These are phyloP conservation scores for Fraxinus paxiana DNA, from an alignment of 305 asterid species.

Conservation along the genomic window DNA sequence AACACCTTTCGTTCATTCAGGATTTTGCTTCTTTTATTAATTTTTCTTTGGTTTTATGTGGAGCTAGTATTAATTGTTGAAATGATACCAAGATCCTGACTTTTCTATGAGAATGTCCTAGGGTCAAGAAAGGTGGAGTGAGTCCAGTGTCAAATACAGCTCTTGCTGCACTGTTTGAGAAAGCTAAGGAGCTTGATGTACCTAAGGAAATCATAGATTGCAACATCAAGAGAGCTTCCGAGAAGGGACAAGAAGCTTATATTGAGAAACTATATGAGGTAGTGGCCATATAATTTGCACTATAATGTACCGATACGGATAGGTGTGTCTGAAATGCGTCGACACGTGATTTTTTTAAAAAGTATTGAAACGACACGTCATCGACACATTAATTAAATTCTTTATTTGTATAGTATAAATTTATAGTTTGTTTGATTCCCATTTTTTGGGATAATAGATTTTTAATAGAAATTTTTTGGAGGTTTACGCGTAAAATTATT, in stretches of 20 bases:
- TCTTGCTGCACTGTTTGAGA: slow-evolving; percentile 72
- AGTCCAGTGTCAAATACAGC: slow-evolving; percentile 71
- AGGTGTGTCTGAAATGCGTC: neutral
- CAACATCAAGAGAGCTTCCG: slow-evolving; percentile 80
- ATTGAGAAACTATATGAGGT: slow-evolving; percentile 87
- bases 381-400: neutral
- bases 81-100: neutral
- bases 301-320: neutral
- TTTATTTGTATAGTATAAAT: neutral
- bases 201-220: slow-evolving; percentile 82
- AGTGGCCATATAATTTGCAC: neutral
- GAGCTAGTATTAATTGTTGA: neutral
- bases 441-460: neutral
- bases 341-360: neutral
- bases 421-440: neutral
- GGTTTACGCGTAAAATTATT: neutral
- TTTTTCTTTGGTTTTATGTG: neutral
- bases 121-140: slow-evolving; percentile 86
- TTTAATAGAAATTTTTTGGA: neutral
- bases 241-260: slow-evolving; percentile 83
- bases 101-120: slow-evolving; percentile 28
- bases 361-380: neutral
- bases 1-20: neutral
- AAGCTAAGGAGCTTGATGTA: slow-evolving; percentile 86
- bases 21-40: neutral